Conservation (phyloP, 176 grass and related monocot species). For the Saccharum spontaneum region DNA sequence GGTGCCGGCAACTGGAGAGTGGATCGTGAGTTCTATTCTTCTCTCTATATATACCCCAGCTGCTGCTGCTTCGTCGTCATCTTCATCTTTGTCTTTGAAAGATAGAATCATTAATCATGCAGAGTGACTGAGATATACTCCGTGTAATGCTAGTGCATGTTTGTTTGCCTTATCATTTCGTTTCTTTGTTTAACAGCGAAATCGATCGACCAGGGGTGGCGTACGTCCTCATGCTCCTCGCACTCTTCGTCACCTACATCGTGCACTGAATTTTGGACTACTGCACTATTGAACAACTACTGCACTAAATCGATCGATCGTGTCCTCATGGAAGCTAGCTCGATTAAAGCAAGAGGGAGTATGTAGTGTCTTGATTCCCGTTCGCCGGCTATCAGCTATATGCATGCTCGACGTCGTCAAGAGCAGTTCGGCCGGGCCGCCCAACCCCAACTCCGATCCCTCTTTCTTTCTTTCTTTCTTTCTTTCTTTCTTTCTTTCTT, state of each 20-base stretch:
- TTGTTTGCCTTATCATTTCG: not conserved
- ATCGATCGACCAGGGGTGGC: conserved; percentile 53
- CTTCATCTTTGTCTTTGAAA: no score
- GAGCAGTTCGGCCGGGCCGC: not conserved
- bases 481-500: not conserved
- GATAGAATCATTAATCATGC: no score
- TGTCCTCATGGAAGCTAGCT: not conserved
- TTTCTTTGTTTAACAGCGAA: conserved; percentile 28
- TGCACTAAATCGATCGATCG: no score
- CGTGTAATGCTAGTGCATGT: not conserved
- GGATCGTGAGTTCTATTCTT: conserved; percentile 23
- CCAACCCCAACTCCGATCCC: not conserved
- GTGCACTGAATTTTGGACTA: conserved; percentile 2
- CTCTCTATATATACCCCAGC: no score
- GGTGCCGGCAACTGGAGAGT: not conserved
- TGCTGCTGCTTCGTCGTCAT: not conserved
- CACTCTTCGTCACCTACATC: conserved; percentile 51
- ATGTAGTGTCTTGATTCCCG: not conserved
- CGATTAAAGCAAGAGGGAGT: not conserved
- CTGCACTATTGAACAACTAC: not conserved
- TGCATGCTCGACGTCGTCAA: not conserved
- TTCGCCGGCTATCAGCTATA: not conserved
- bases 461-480: not conserved
- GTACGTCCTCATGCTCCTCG: conserved; percentile 50
- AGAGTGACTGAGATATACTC: no score